Evolutionary conservation across 73 alveolate species (phyloP), one percentile per base, ranked within the genome.

Genomic region (Paraurostyla sp.): DNA sequence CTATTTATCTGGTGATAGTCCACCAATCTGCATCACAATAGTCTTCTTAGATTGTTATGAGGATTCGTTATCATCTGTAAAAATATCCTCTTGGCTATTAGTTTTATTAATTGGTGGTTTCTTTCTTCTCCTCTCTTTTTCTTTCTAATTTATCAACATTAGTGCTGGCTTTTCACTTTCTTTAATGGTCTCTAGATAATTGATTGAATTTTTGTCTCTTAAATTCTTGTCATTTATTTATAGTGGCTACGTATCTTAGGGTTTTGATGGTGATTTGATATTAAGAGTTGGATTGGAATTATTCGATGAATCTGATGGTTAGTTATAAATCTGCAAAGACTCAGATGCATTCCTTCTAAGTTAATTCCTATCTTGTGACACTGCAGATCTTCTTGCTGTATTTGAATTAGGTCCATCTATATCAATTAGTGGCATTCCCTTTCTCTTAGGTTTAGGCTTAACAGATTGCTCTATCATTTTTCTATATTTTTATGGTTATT

Each of bases 151-250:
- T 60, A 29, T 30, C 49, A 6, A 7, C 15, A 9, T 60, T 27
- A 60, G 9, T 25, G 45, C 78, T 69, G 62, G 84, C 41, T 69
- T 41, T n/a, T 46, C 73, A 48, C 33, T 75, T 48, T 75, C 87
- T 75, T 75, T 75, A 23, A 75, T 75, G 15, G 87, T 75, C 32
- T 75, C 87, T 29, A 75, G 33, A 75, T 75, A 75, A 29, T 75
- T 48, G 2, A 15, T 38, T 7, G 69, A 73, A 32, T 30, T 23
- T 49, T 75, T 75, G 48, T 75, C 73, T 75, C 87, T 48, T 49
- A 60, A 29, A 60, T 60, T 60, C 49, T 54, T 54, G 71, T 54
- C 23, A 52, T 52, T 35, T 52, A 52, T 18, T 9, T 52, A 25
- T 52, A 52, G 16, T 45, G 7, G 16, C 56, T 16, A 45, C 56